Percentiles rank a stretch among this genome's conserved stretches.
These are phyloP conservation scores for Lentinula sp. DNA, from an alignment of 768 basidiomycete species.

Conservation along the genomic window DNA sequence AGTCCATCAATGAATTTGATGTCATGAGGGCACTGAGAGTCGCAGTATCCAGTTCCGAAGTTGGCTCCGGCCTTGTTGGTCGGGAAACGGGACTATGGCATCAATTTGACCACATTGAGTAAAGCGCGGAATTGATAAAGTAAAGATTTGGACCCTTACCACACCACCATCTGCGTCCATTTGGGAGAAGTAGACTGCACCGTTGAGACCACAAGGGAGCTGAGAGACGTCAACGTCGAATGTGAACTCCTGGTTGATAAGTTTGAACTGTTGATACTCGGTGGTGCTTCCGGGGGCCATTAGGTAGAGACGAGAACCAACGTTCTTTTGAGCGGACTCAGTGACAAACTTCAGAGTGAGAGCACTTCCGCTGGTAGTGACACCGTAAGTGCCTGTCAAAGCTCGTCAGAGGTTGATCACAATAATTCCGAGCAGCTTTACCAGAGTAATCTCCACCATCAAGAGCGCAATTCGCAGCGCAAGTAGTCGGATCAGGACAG, in stretches of 20 bases:
- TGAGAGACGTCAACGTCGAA: slow-evolving; percentile 44
- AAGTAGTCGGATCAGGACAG: slow-evolving; percentile 35
- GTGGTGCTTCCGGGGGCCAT: slow-evolving; percentile 19
- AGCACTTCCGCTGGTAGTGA: slow-evolving; percentile 24
- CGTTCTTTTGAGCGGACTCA: slow-evolving; percentile 7
- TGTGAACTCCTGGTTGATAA: slow-evolving; percentile 37
- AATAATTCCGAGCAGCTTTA: not conserved
- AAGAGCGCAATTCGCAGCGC: not conserved
- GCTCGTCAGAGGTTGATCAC: not conserved
- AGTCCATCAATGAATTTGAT: slow-evolving; percentile 59
- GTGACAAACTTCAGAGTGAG: slow-evolving; percentile 28
- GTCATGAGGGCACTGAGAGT: slow-evolving; percentile 57
- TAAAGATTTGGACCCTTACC: slow-evolving; percentile 10
- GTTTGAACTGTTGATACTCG: slow-evolving; percentile 21
- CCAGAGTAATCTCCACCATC: not conserved
- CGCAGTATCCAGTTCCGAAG: slow-evolving; percentile 61
- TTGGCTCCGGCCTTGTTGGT: slow-evolving; percentile 49
- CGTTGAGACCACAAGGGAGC: slow-evolving; percentile 42
- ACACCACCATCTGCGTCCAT: slow-evolving; percentile 49
- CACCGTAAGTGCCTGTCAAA: slow-evolving; percentile 25
- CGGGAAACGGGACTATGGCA: slow-evolving; percentile 22
- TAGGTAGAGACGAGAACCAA: slow-evolving; percentile 24
- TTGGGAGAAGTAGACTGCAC: slow-evolving; percentile 39
- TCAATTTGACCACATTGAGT: not conserved
- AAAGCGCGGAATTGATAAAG: slow-evolving; percentile 17